These are phyloP conservation scores for Flaveria floridana DNA, from an alignment of 140 eudicot species.

Conservation along the genomic window DNA sequence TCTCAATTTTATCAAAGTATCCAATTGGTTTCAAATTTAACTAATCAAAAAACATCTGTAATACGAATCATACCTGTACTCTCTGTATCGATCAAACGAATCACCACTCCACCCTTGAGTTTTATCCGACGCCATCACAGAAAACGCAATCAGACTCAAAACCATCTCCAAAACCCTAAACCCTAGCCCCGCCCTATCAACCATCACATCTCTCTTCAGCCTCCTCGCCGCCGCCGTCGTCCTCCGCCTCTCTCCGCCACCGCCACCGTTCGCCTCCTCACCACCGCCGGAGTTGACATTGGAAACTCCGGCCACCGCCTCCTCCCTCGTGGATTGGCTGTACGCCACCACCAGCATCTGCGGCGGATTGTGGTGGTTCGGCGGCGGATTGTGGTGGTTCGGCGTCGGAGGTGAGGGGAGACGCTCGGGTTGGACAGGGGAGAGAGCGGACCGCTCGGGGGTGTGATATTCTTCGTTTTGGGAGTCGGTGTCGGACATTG, in stretches of 20 bases:
- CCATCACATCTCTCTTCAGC: conserved; percentile 45
- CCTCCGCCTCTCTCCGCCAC: conserved; percentile 31
- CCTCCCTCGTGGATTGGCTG: conserved; percentile 46
- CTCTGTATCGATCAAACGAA: conserved; percentile 86
- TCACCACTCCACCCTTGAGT: conserved; percentile 99
- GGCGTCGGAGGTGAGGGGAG: conserved; percentile 37
- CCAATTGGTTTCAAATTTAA: neutral
- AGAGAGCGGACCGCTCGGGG: conserved; percentile 26
- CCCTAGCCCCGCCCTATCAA: conserved; percentile 54
- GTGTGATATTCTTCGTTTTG: conserved; percentile 34
- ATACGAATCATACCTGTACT: conserved; percentile 56
- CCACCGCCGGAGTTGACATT: conserved; percentile 37
- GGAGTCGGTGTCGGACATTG: conserved; percentile 72
- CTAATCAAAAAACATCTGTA: neutral
- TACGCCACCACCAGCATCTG: conserved; percentile 30
- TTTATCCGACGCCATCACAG: conserved; percentile 91
- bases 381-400: conserved; percentile 22
- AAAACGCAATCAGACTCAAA: conserved; percentile 62
- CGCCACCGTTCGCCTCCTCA: conserved; percentile 33
- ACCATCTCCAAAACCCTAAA: conserved; percentile 63
- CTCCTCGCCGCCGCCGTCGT: conserved; percentile 33
- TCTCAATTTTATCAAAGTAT: neutral
- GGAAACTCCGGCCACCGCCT: conserved; percentile 38
- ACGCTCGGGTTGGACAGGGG: conserved; percentile 41
- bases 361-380: conserved; percentile 22